Percentiles rank a stretch among this genome's conserved stretches.
Evolutionary conservation across 2,329 filamentous ascomycete species (phyloP).

Genomic region (Cytospora piceicola): DNA sequence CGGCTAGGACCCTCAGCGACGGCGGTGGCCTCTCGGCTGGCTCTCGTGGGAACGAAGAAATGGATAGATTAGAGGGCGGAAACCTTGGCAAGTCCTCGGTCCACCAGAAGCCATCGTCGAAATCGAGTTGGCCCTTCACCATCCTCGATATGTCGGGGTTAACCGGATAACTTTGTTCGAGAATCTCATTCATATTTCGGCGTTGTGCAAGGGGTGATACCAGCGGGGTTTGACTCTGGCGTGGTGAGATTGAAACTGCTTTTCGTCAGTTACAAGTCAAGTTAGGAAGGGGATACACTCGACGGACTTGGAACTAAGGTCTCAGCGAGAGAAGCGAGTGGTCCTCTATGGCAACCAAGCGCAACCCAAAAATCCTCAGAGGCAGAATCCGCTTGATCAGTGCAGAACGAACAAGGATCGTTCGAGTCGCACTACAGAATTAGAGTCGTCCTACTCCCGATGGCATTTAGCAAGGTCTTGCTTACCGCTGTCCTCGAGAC

Average conservation of each 20-base stretch:
- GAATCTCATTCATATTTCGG: conserved; percentile 56
- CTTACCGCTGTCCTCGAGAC: conserved; percentile 51
- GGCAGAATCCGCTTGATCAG: conserved; percentile 43
- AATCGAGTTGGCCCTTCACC: conserved; percentile 53
- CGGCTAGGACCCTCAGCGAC: conserved; percentile 53
- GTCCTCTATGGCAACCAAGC: conserved; percentile 56
- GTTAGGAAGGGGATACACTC: not conserved
- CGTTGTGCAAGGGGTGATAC: conserved; percentile 55
- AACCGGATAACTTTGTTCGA: conserved; percentile 51
- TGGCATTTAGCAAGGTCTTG: conserved; percentile 7
- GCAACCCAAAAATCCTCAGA: conserved; percentile 51
- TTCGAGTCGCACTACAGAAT: conserved; percentile 54
- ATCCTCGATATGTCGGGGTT: conserved; percentile 46
- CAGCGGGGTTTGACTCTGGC: conserved; percentile 53
- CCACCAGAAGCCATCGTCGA: conserved; percentile 63
- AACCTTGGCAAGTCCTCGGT: conserved; percentile 52
- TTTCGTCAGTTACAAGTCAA: conserved; percentile 17
- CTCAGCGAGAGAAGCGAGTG: conserved; percentile 52
- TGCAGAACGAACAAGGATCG: conserved; percentile 54
- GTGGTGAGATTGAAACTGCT: conserved; percentile 51
- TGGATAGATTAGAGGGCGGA: conserved; percentile 44
- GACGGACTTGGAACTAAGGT: conserved; percentile 54
- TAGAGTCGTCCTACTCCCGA: conserved; percentile 32
- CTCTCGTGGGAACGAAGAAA: conserved; percentile 46
- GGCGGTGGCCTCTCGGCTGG: conserved; percentile 50